phyloP scores from a whole-genome alignment of 768 basidiomycete species.

The Mycena maculata region DNA sequence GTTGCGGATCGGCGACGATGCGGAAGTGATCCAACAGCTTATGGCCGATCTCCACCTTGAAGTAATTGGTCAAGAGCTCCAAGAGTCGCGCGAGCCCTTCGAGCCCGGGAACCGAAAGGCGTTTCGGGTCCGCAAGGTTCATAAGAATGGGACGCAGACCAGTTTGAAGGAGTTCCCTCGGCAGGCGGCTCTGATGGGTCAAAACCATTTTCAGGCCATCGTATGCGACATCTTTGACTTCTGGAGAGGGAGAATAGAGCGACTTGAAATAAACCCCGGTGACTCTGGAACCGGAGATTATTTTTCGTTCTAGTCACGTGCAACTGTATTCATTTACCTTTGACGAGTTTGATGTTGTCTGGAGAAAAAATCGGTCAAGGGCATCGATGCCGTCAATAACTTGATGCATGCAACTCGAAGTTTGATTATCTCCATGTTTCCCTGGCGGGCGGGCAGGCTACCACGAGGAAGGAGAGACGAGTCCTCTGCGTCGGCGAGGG shows the following conservation, averaged over 20 bases:
- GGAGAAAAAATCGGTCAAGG: slow-evolving; percentile 91
- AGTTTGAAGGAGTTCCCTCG: slow-evolving; percentile 94
- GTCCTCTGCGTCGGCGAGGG: slow-evolving; percentile 96
- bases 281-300: slow-evolving; percentile 63
- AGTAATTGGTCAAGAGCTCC: slow-evolving; percentile 96
- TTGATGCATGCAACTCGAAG: slow-evolving; percentile 95
- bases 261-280: slow-evolving; percentile 98
- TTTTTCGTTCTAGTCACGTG: not conserved
- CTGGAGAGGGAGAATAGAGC: slow-evolving; percentile 88
- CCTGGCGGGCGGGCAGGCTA: slow-evolving; percentile 72
- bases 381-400: slow-evolving; percentile 93
- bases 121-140: slow-evolving; percentile 97
- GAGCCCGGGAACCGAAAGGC: slow-evolving; percentile 89
- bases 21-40: slow-evolving; percentile 98
- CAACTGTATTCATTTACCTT: slow-evolving; percentile 61
- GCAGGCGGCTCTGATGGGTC: slow-evolving; percentile 89
- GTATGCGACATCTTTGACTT: slow-evolving; percentile 96
- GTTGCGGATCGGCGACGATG: slow-evolving; percentile 89
- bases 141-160: slow-evolving; percentile 96
- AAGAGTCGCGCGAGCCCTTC: slow-evolving; percentile 95
- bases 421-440: slow-evolving; percentile 83
- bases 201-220: slow-evolving; percentile 92
- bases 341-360: slow-evolving; percentile 87
- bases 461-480: slow-evolving; percentile 79
- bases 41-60: slow-evolving; percentile 99